phyloP scores from a whole-genome alignment of 2,329 filamentous ascomycete genomes.

The Talaromyces marneffei region DNA sequence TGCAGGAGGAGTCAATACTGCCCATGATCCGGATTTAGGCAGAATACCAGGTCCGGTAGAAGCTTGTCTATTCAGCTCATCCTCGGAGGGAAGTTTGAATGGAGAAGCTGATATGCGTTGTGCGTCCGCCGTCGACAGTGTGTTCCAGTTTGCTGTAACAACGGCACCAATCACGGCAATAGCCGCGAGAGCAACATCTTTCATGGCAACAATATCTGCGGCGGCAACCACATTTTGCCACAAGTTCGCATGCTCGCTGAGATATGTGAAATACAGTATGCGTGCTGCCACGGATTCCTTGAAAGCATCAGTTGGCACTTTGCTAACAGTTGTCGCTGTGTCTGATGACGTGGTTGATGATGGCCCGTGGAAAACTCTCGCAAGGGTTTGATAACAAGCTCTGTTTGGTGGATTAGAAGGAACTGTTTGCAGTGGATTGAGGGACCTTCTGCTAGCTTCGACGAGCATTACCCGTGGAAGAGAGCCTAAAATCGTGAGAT shows the following conservation, averaged over 20 bases:
- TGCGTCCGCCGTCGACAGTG: constrained; percentile 27
- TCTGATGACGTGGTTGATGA: constrained; percentile 28
- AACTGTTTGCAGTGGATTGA: constrained; percentile 45
- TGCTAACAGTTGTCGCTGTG: constrained; percentile 19
- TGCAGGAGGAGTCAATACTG: constrained; percentile 48
- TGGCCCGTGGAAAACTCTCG: constrained; percentile 53
- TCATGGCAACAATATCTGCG: constrained; percentile 54
- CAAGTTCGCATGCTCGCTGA: constrained; percentile 46
- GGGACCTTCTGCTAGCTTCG: constrained; percentile 34
- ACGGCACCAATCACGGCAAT: constrained; percentile 49
- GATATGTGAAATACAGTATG: constrained; percentile 51
- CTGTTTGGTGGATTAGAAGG: constrained; percentile 49
- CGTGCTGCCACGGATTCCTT: constrained; percentile 50
- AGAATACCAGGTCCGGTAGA: constrained; percentile 31
- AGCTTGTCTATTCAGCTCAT: constrained; percentile 31
- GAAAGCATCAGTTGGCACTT: constrained; percentile 34
- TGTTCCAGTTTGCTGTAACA: constrained; percentile 51
- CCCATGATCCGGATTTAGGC: constrained; percentile 44
- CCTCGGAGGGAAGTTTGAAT: constrained; percentile 39
- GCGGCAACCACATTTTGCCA: constrained; percentile 49
- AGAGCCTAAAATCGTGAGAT: constrained; percentile 53
- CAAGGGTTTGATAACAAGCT: constrained; percentile 51
- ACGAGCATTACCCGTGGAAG: constrained; percentile 51
- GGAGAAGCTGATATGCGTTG: constrained; percentile 20
- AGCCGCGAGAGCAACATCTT: constrained; percentile 52